These are phyloP conservation scores for Cyberlindnera mississippiensis DNA, from an alignment of 805 yeast genomes.

Conservation along the genomic window DNA sequence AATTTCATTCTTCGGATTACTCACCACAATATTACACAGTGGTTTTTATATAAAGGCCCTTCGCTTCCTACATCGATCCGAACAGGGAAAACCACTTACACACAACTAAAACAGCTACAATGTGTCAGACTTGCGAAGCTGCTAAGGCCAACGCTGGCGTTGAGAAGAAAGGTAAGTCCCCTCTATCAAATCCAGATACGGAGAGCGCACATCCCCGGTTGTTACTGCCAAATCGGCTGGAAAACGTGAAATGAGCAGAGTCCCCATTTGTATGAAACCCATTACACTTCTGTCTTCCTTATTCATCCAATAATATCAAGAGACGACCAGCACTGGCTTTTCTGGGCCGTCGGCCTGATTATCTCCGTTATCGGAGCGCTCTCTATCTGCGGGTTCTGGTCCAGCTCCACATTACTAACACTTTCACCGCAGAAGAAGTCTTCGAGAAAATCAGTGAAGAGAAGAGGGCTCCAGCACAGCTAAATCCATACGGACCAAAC, in stretches of 20 bases:
- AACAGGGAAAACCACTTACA: not conserved
- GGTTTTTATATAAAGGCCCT: not conserved
- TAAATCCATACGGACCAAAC: constrained; percentile 92
- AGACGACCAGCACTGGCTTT: too few relatives aligned
- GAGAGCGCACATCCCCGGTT: not conserved
- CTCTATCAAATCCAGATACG: not conserved
- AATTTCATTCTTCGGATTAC: constrained; percentile 11
- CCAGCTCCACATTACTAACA: constrained; percentile 9
- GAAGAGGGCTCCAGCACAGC: constrained; percentile 31
- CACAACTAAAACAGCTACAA: constrained; percentile 4
- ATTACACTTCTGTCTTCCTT: not conserved
- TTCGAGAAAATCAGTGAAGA: constrained; percentile 47
- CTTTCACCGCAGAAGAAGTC: constrained; percentile 6
- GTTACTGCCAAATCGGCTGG: too few relatives aligned
- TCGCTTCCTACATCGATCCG: not conserved
- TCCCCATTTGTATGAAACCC: too few relatives aligned
- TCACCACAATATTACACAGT: constrained; percentile 2
- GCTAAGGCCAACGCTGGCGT: constrained; percentile 25
- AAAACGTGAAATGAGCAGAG: too few relatives aligned
- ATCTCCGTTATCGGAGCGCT: constrained; percentile 1
- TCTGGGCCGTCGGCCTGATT: too few relatives aligned
- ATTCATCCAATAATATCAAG: too few relatives aligned
- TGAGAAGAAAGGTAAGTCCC: constrained; percentile 8
- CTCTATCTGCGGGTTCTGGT: not conserved
- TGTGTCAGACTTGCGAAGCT: constrained; percentile 27